Conservation (phyloP, 768 basidiomycete species). For the Suillus subluteus region DNA sequence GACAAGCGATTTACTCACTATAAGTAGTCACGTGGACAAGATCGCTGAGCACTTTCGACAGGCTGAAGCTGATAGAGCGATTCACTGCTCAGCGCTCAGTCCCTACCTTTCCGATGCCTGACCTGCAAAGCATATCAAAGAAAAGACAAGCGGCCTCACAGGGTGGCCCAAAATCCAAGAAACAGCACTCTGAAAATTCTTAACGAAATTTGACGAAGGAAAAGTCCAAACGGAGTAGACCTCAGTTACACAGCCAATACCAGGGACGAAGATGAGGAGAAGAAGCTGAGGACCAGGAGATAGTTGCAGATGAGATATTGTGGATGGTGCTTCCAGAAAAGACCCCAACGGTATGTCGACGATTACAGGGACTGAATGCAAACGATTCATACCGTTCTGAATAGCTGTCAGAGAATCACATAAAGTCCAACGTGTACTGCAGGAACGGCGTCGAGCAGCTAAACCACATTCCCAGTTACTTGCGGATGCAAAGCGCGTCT, state of each 20-base stretch:
- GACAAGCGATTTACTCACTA: too few species aligned
- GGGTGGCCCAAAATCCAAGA: constrained; percentile 55
- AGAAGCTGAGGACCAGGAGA: constrained; percentile 38
- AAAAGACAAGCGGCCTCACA: constrained; percentile 56
- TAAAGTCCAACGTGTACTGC: constrained; percentile 66
- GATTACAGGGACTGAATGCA: constrained; percentile 11
- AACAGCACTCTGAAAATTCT: constrained; percentile 47
- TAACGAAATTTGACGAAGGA: constrained; percentile 28
- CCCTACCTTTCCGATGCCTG: constrained; percentile 37
- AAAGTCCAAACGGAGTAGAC: constrained; percentile 59
- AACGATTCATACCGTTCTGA: constrained; percentile 6
- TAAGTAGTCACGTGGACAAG: too few species aligned
- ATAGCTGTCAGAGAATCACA: constrained; percentile 71
- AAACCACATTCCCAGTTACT: constrained; percentile 62
- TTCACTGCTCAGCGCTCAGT: background rate
- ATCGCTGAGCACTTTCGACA: too few species aligned
- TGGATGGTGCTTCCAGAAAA: constrained; percentile 40
- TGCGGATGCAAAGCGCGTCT: constrained; percentile 71
- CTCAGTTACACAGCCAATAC: constrained; percentile 51
- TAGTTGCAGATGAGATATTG: constrained; percentile 35
- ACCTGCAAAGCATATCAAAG: constrained; percentile 44
- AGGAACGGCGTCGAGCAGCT: constrained; percentile 70
- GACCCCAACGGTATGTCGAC: constrained; percentile 59
- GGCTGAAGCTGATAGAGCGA: too few species aligned
- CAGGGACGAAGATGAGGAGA: constrained; percentile 40